Percentiles rank a stretch among this genome's conserved stretches.
Evolutionary conservation across 106 monocot genomes (phyloP).

Genomic region (Triglochin maritima): DNA sequence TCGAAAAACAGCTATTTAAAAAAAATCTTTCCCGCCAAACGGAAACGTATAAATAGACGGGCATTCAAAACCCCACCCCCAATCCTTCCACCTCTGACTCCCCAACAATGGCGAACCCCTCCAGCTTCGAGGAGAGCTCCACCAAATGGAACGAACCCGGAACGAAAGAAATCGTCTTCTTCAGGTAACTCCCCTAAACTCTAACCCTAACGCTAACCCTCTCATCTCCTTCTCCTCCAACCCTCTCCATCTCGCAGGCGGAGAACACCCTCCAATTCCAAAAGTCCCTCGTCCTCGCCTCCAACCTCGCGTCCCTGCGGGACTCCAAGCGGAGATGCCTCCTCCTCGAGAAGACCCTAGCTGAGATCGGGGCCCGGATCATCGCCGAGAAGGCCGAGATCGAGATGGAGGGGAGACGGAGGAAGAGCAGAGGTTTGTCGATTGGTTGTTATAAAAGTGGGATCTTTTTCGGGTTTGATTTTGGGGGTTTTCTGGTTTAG

Average conservation of each 20-base stretch:
- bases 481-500: background rate
- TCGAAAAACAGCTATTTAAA: no score
- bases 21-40: no score
- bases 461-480: background rate
- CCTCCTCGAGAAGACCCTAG: conserved; percentile 8
- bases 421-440: background rate
- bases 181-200: background rate
- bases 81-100: no score
- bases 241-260: background rate
- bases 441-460: background rate
- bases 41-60: no score
- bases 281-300: conserved; percentile 11
- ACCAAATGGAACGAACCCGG: conserved; percentile 13
- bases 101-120: conserved; percentile 1
- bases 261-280: conserved; percentile 11
- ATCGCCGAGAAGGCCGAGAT: conserved; percentile 15
- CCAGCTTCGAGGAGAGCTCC: conserved; percentile 15
- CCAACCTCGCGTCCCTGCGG: conserved; percentile 6
- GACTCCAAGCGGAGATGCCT: conserved; percentile 12
- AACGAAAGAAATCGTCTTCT: conserved; percentile 12
- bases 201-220: no score
- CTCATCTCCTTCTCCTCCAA: background rate
- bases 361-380: conserved; percentile 8
- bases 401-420: background rate
- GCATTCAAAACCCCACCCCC: no score